These are phyloP conservation scores for Apiospora arundinis DNA, from an alignment of 2,329 filamentous ascomycete genomes.

Conservation along the genomic window DNA sequence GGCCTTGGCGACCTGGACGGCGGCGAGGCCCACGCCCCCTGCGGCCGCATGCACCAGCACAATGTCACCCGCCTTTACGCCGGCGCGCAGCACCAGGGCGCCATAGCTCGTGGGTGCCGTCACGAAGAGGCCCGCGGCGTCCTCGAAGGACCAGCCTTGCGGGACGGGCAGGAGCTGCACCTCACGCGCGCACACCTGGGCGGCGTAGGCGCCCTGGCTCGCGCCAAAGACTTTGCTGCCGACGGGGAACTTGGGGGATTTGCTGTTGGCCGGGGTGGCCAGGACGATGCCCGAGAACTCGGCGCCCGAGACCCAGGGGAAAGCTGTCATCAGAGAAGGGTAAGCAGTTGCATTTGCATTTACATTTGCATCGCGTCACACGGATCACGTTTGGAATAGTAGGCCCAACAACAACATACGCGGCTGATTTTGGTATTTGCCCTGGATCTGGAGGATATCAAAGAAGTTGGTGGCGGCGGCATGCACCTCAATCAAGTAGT, in stretches of 20 bases:
- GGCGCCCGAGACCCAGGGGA: constrained; percentile 86
- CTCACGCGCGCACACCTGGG: constrained; percentile 73
- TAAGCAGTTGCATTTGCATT: neutral
- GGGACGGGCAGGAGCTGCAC: constrained; percentile 75
- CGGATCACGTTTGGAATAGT: too few species aligned
- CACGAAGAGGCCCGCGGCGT: constrained; percentile 88
- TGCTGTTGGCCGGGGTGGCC: constrained; percentile 62
- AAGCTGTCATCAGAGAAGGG: constrained; percentile 49
- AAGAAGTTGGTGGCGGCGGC: constrained; percentile 95
- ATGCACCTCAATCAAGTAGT: constrained; percentile 88
- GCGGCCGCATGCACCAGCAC: constrained; percentile 93
- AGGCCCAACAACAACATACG: constrained; percentile 46
- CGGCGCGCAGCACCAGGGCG: constrained; percentile 78
- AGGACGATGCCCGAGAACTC: constrained; percentile 86
- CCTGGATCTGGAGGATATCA: constrained; percentile 92
- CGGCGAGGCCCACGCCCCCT: constrained; percentile 88
- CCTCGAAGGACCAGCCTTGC: constrained; percentile 79
- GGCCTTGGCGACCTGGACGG: constrained; percentile 93
- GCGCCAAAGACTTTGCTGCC: constrained; percentile 89
- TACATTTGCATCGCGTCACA: neutral
- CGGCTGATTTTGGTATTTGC: constrained; percentile 94
- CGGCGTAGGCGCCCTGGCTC: constrained; percentile 84
- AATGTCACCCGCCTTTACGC: constrained; percentile 79
- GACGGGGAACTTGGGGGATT: constrained; percentile 67
- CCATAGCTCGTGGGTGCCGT: constrained; percentile 91